phyloP scores from a whole-genome alignment of 768 basidiomycete genomes.

The Dendrothele bispora region DNA sequence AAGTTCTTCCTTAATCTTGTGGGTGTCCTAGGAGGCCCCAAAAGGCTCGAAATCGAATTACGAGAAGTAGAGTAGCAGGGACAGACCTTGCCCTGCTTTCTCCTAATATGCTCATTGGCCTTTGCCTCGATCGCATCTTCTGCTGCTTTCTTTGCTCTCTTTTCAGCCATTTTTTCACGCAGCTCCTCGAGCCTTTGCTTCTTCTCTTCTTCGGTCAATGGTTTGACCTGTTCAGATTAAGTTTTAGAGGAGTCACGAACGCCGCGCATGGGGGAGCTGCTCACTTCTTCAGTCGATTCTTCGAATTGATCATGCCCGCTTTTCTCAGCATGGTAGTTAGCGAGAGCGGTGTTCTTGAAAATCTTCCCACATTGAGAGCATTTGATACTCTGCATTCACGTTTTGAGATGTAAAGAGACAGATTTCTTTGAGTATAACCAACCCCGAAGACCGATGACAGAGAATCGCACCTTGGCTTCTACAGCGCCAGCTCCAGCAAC shows the following conservation, averaged over 20 bases:
- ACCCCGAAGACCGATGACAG: neutral
- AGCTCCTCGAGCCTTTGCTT: slow-evolving; percentile 78
- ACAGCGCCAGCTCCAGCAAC: slow-evolving; percentile 37
- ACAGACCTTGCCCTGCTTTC: slow-evolving; percentile 81
- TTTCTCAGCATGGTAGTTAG: slow-evolving; percentile 93
- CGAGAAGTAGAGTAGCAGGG: neutral
- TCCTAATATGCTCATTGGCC: slow-evolving; percentile 74
- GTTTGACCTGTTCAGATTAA: slow-evolving; percentile 83
- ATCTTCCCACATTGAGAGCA: slow-evolving; percentile 83
- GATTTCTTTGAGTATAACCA: neutral
- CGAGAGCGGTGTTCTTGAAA: slow-evolving; percentile 83
- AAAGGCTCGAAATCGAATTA: neutral
- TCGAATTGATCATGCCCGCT: slow-evolving; percentile 96
- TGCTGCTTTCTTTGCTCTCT: slow-evolving; percentile 69
- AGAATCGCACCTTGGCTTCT: slow-evolving; percentile 62
- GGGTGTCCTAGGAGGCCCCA: slow-evolving; percentile 55
- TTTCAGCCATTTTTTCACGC: slow-evolving; percentile 74
- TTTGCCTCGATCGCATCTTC: slow-evolving; percentile 73
- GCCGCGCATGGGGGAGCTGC: slow-evolving; percentile 7
- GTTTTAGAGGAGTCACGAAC: neutral
- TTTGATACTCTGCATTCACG: slow-evolving; percentile 71
- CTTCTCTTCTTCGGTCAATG: slow-evolving; percentile 94
- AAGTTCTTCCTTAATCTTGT: slow-evolving; percentile 72
- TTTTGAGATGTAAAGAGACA: no score
- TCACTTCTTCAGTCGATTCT: slow-evolving; percentile 90